These are phyloP conservation scores for Cladosporium sp. DNA, from an alignment of 2,329 filamentous ascomycete genomes.

Conservation along the genomic window DNA sequence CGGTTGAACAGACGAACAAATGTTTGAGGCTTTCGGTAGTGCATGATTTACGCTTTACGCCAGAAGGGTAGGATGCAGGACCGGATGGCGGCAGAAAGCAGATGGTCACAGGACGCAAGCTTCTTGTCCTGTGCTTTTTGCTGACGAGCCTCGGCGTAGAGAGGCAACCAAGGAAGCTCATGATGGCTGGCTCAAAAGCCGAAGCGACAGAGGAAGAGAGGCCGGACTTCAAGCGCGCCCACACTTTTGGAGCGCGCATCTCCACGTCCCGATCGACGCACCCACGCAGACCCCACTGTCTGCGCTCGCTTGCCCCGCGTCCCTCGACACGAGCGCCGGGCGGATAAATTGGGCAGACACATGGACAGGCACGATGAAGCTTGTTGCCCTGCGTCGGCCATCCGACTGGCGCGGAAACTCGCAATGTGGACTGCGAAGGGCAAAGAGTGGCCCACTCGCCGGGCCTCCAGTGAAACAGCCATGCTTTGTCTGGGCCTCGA, in stretches of 20 bases:
- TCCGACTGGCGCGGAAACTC: slow-evolving; percentile 6
- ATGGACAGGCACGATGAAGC: background rate
- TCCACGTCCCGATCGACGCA: slow-evolving; percentile 1
- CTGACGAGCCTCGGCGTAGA: background rate
- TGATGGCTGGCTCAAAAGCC: background rate
- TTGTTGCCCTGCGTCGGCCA: slow-evolving; percentile 3
- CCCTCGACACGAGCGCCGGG: background rate
- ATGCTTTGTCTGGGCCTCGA: slow-evolving; percentile 2
- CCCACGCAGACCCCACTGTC: background rate
- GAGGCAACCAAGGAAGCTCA: background rate
- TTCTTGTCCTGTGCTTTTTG: background rate
- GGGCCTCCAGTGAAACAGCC: background rate
- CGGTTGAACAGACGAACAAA: no score
- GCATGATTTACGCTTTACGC: background rate
- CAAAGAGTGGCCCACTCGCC: background rate
- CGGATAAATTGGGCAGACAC: background rate
- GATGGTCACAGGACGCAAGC: background rate
- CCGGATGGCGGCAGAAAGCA: background rate
- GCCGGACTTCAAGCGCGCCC: background rate
- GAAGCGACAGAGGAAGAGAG: background rate
- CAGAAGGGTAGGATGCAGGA: background rate
- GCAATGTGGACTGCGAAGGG: background rate
- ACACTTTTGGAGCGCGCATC: background rate
- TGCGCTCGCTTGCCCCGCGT: background rate
- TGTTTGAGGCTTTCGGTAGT: background rate